Evolutionary conservation across 805 yeast species (phyloP).

Genomic region (Jamesozyma gamospora): DNA sequence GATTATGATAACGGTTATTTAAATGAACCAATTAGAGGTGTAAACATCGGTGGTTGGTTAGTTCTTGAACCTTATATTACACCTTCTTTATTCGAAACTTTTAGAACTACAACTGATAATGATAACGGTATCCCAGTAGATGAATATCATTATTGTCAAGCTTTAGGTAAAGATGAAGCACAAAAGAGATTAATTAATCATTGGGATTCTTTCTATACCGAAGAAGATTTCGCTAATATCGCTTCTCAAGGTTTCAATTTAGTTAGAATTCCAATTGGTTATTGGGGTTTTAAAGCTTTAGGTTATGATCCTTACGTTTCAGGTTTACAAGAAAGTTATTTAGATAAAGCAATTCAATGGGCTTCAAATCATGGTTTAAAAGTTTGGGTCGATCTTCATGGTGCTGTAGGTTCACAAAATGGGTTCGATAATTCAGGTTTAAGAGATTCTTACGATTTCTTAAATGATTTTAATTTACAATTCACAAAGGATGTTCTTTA

Average conservation of each 20-base stretch:
- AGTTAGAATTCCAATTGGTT: conserved; percentile 87
- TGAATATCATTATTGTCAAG: conserved; percentile 60
- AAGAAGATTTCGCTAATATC: conserved; percentile 56
- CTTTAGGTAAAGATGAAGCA: conserved; percentile 55
- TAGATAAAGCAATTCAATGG: conserved; percentile 76
- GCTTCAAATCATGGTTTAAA: conserved; percentile 48
- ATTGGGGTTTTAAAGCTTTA: conserved; percentile 73
- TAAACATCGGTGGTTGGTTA: conserved; percentile 85
- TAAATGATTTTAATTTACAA: conserved; percentile 39
- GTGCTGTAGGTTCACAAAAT: conserved; percentile 94
- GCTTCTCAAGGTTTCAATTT: conserved; percentile 59
- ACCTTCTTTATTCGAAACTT: conserved; percentile 59
- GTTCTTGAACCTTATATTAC: conserved; percentile 81
- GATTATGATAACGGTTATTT: conserved; percentile 10
- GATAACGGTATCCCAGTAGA: conserved; percentile 57
- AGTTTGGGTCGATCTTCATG: conserved; percentile 90
- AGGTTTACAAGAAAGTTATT: conserved; percentile 57
- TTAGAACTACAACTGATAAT: conserved; percentile 28
- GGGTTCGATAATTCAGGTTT: conserved; percentile 92
- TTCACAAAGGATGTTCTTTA: conserved; percentile 48
- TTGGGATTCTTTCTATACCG: conserved; percentile 73
- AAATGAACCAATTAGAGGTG: conserved; percentile 38
- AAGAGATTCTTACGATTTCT: conserved; percentile 52
- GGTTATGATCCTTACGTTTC: conserved; percentile 71
- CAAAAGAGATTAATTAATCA: conserved; percentile 45